phyloP scores from a whole-genome alignment of 2,329 filamentous ascomycete genomes.

The Cephalotrichum gorgonifer region DNA sequence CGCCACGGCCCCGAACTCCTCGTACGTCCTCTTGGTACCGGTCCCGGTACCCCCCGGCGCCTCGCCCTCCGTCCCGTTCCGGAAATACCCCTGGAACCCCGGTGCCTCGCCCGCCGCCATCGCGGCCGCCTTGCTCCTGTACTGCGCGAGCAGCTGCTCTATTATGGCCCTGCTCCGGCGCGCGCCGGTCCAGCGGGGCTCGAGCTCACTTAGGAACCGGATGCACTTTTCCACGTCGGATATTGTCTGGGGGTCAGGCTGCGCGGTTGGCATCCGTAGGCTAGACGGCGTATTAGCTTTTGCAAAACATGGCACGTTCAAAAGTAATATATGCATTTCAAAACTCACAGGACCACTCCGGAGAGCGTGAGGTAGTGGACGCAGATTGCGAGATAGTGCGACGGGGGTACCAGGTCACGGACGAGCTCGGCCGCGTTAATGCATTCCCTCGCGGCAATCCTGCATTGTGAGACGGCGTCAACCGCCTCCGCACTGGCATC shows the following conservation, averaged over 20 bases:
- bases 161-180: constrained; percentile 13
- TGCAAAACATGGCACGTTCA: not conserved
- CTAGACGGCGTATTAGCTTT: constrained; percentile 3
- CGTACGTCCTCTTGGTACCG: not conserved
- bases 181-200: constrained; percentile 15
- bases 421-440: constrained; percentile 16
- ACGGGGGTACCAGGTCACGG: constrained; percentile 14
- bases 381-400: constrained; percentile 16
- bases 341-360: constrained; percentile 15
- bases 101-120: not conserved
- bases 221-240: constrained; percentile 12
- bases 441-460: constrained; percentile 15
- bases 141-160: constrained; percentile 11
- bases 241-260: not conserved
- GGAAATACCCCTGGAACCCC: not conserved
- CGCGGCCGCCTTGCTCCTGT: not conserved
- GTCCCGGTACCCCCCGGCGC: not conserved
- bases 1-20: not conserved
- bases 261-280: constrained; percentile 10
- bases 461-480: constrained; percentile 13
- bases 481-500: not conserved
- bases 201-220: constrained; percentile 13
- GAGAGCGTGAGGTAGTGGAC: constrained; percentile 16
- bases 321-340: not conserved
- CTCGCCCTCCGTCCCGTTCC: not conserved